These are phyloP conservation scores for Dendrobium nobile DNA, from an alignment of 106 monocot genomes.

Conservation along the genomic window DNA sequence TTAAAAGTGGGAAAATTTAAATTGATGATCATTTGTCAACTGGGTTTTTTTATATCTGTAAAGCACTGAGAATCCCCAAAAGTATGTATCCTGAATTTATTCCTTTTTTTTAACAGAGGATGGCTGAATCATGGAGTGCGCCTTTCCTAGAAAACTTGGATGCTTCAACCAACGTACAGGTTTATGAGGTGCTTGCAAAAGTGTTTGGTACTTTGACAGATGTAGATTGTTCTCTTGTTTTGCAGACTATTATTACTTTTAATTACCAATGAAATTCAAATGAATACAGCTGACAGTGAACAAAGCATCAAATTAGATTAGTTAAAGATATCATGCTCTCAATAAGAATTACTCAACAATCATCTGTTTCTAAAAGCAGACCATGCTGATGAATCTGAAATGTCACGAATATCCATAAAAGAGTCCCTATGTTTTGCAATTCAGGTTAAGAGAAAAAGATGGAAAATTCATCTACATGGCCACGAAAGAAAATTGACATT, in stretches of 20 bases:
- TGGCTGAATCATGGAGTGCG: constrained; percentile 75
- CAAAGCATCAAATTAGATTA: no score
- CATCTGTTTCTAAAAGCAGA: no score
- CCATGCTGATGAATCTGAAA: no score
- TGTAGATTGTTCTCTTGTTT: neutral
- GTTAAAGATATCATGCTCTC: no score
- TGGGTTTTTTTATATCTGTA: neutral
- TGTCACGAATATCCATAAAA: no score
- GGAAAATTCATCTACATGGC: no score
- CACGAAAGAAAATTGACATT: no score
- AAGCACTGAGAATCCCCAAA: neutral
- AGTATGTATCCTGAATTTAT: neutral
- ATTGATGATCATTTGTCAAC: neutral
- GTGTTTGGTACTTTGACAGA: neutral
- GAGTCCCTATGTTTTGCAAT: no score
- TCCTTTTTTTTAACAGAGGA: constrained; percentile 42
- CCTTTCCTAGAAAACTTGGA: constrained; percentile 69
- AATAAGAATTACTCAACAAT: no score
- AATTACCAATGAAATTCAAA: neutral
- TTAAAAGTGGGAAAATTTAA: no score
- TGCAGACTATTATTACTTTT: neutral
- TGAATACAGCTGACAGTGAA: neutral
- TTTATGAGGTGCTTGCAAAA: constrained; percentile 57
- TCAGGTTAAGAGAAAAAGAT: no score
- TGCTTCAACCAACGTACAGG: constrained; percentile 34